Percentiles rank a stretch among this genome's conserved stretches.
These are phyloP conservation scores for Murraya paniculata DNA, from an alignment of 345 rosid genomes.

Conservation along the genomic window DNA sequence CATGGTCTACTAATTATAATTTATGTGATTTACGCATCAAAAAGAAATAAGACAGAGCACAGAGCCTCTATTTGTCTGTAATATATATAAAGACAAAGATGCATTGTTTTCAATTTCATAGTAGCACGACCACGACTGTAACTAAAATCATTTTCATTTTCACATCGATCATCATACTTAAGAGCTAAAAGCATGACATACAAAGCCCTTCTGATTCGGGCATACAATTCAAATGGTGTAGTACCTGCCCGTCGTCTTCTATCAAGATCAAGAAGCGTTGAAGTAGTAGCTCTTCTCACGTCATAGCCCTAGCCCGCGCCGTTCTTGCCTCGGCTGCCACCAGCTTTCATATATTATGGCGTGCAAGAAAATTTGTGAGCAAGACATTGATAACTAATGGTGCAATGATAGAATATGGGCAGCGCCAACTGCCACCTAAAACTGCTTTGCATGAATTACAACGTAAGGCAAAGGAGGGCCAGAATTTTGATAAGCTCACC, in stretches of 20 bases:
- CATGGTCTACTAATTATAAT: background rate
- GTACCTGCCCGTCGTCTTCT: background rate
- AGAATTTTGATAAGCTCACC: background rate
- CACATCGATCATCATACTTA: background rate
- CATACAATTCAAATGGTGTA: background rate
- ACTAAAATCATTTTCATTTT: background rate
- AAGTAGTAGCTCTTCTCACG: background rate
- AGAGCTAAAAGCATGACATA: background rate
- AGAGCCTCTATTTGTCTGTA: background rate
- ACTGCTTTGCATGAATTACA: background rate
- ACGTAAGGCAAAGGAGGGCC: background rate
- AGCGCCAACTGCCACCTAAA: background rate
- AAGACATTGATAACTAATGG: background rate
- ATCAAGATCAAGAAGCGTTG: background rate
- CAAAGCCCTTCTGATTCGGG: conserved; percentile 5
- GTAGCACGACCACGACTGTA: background rate
- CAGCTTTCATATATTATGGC: background rate
- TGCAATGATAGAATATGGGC: background rate
- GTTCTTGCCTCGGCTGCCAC: background rate
- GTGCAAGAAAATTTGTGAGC: background rate
- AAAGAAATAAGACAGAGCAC: background rate
- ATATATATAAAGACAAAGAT: background rate
- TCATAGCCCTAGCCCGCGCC: background rate
- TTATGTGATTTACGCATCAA: background rate
- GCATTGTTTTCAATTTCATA: background rate